A percentile compares a stretch with the other conserved stretches of the same genome.
Evolutionary conservation across 805 yeast species (phyloP).

Genomic region (Hanseniaspora mollemarum): DNA sequence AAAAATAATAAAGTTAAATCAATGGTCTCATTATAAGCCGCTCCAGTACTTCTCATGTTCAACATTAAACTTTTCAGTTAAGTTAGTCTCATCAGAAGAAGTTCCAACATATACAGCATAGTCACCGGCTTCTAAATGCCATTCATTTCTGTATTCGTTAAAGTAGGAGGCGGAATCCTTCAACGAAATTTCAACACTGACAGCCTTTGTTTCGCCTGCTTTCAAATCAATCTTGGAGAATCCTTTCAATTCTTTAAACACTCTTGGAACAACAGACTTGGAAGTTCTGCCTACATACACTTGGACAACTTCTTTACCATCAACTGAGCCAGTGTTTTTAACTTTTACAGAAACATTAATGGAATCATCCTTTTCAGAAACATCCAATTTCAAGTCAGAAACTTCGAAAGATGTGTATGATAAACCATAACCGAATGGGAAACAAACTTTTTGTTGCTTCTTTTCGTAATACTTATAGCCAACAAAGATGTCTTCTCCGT

Average conservation of each 20-base stretch:
- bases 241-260: slow-evolving; percentile 50
- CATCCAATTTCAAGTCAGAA: slow-evolving; percentile 30
- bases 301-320: slow-evolving; percentile 48
- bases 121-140: slow-evolving; percentile 43
- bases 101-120: slow-evolving; percentile 41
- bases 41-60: slow-evolving; percentile 23
- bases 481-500: slow-evolving; percentile 56
- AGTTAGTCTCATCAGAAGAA: slow-evolving; percentile 26
- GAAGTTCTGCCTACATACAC: slow-evolving; percentile 35
- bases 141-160: slow-evolving; percentile 38
- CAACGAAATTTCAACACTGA: slow-evolving; percentile 32
- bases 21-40: slow-evolving; percentile 10
- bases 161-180: slow-evolving; percentile 45
- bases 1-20: neutral
- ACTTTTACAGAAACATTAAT: slow-evolving; percentile 32
- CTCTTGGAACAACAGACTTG: slow-evolving; percentile 34
- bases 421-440: slow-evolving; percentile 54
- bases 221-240: slow-evolving; percentile 40
- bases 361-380: slow-evolving; percentile 24
- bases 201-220: slow-evolving; percentile 36
- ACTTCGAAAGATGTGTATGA: slow-evolving; percentile 46
- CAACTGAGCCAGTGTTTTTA: slow-evolving; percentile 37
- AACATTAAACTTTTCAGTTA: slow-evolving; percentile 22
- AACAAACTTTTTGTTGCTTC: slow-evolving; percentile 37
- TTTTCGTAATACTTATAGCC: slow-evolving; percentile 55